Evolutionary conservation across 441 rosid species (phyloP).

Genomic region (Populus hybrid): DNA sequence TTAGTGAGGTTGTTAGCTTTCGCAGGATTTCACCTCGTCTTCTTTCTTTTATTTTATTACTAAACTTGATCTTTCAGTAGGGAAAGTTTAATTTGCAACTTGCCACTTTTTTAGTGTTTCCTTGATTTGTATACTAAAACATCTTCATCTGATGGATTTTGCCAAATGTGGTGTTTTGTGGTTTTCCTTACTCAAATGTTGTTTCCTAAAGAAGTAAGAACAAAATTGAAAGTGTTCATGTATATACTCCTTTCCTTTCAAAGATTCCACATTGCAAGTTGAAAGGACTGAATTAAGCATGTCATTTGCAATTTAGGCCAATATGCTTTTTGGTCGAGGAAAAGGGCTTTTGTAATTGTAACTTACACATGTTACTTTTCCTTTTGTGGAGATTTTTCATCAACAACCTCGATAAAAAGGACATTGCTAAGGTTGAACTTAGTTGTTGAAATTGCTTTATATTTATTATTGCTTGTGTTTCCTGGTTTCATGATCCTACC

Average conservation of each 20-base stretch:
- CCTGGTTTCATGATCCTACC: conserved; percentile 3
- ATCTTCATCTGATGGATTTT: conserved; percentile 6
- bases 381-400: background rate
- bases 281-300: background rate
- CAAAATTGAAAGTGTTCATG: background rate
- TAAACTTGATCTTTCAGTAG: background rate
- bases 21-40: conserved; percentile 5
- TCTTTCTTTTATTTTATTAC: conserved; percentile 1
- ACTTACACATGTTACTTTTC: background rate
- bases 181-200: background rate
- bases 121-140: background rate
- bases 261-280: background rate
- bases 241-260: conserved; percentile 5
- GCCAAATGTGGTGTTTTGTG: conserved; percentile 2
- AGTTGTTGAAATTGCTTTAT: background rate
- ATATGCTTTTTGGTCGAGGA: background rate
- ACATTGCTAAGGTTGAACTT: conserved; percentile 6
- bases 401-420: background rate
- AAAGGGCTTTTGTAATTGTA: background rate
- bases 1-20: conserved; percentile 30
- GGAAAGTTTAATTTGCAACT: conserved; percentile 11
- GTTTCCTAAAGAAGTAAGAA: conserved; percentile 4
- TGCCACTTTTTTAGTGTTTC: conserved; percentile 4
- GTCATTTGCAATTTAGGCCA: background rate
- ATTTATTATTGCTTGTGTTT: background rate